Evolutionary conservation across 352 stramenopile species (phyloP), one percentile per base, ranked within the genome.

Genomic region (Phytophthora foliorum): DNA sequence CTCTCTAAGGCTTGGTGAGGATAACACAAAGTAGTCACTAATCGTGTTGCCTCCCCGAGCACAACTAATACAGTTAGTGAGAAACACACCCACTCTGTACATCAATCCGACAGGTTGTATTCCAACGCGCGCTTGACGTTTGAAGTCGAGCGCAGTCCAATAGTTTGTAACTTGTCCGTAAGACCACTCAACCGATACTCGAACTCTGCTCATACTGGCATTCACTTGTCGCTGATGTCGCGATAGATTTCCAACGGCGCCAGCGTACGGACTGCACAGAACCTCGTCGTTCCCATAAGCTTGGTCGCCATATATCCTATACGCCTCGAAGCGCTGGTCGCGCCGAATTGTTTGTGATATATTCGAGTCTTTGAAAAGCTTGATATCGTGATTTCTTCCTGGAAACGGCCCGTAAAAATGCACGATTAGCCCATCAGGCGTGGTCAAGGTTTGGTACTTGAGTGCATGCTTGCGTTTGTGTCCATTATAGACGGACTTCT

Each of bases 401-500:
- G 42, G 22, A 54, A 63, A 16, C n/a, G n/a, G 19, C 4, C 50
- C 50, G 22, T 57, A 57, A 5, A 46, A 1, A 21, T 57, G 50
- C 4, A 17, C 36, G 36, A 75, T 72, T 13, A 72, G 25, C 10
- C 65, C 66, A 49, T 75, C 51, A 4, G 71, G 44, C 0, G 59
- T 44, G 21, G 54, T 32, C 17, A 72, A 32, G 0, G 41, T 67
- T 22, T 78, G 71, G 10, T 58, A 78, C 21, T 75, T 69, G 6
- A 78, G 57, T 0, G 57, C 31, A 36, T 36, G 31, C 10, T 36
- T 10, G 6, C 31, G 6, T 10, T 36, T 36, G 31, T 36, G 31
- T 10, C 31, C 46, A 21, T 73, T 79, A 17, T 69, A 71, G 1
- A 68, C 53, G n/a, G n/a, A n/a, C n/a, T n/a, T n/a, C n/a, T n/a